phyloP scores from a whole-genome alignment of 257 asterid genomes.

The Cordia subcordata region DNA sequence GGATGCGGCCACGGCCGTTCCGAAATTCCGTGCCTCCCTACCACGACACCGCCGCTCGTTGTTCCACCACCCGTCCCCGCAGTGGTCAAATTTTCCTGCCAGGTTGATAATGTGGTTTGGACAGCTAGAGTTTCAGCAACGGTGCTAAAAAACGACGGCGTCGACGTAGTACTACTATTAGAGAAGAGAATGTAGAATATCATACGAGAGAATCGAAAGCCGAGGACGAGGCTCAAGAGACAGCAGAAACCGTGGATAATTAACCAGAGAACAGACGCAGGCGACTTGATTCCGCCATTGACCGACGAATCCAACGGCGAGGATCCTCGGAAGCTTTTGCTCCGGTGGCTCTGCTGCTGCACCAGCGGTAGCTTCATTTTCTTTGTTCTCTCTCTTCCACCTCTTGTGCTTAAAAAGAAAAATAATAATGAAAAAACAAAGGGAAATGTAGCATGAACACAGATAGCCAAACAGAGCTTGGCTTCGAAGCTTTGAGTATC shows the following conservation, averaged over 20 bases:
- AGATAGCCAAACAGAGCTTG: conserved; percentile 13
- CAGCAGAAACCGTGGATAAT: conserved; percentile 75
- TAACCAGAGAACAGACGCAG: conserved; percentile 75
- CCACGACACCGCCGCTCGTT: conserved; percentile 69
- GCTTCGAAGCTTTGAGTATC: conserved; percentile 30
- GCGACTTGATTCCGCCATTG: conserved; percentile 63
- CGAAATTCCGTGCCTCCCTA: conserved; percentile 92
- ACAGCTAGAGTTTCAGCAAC: conserved; percentile 13
- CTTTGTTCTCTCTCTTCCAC: conserved; percentile 1
- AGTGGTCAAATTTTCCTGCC: conserved; percentile 30
- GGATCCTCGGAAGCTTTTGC: conserved; percentile 64
- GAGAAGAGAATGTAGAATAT: conserved; percentile 70
- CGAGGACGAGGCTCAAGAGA: conserved; percentile 78
- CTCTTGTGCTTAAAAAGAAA: conserved; percentile 16
- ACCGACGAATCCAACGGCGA: conserved; percentile 60
- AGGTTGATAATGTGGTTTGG: conserved; percentile 16
- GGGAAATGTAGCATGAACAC: neutral
- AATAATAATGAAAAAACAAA: neutral
- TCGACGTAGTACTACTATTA: conserved; percentile 28
- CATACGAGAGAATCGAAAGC: conserved; percentile 89
- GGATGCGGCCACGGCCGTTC: conserved; percentile 99
- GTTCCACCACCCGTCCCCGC: conserved; percentile 16
- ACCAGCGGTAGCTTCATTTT: conserved; percentile 81
- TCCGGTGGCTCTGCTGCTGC: conserved; percentile 87
- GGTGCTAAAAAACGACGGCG: conserved; percentile 16